Conservation (phyloP, 805 yeast species). For the Saccharomyces jurei region DNA sequence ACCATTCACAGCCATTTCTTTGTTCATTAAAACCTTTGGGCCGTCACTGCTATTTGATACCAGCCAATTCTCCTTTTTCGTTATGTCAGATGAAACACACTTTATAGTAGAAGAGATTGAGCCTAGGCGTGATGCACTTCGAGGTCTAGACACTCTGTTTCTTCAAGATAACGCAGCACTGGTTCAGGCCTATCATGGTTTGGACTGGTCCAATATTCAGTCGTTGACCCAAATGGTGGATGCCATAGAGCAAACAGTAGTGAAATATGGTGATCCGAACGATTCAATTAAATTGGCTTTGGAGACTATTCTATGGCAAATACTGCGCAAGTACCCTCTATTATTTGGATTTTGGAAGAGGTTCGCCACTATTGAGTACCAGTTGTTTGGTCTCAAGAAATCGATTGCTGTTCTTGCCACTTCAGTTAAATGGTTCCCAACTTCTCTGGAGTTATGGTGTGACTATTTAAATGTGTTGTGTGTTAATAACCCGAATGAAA, state of each 20-base stretch:
- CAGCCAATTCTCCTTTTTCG: constrained; percentile 1
- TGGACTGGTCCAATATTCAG: constrained; percentile 29
- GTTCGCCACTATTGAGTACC: constrained; percentile 47
- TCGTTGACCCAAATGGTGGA: constrained; percentile 36
- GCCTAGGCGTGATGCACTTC: constrained; percentile 7
- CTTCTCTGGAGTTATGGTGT: constrained; percentile 58
- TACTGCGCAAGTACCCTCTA: constrained; percentile 51
- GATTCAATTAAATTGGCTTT: constrained; percentile 23
- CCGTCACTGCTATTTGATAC: not conserved
- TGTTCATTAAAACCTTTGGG: not conserved
- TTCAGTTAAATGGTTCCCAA: constrained; percentile 45
- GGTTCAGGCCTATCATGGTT: constrained; percentile 14
- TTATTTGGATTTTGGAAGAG: constrained; percentile 57
- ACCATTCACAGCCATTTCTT: not conserved
- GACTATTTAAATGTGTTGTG: constrained; percentile 52
- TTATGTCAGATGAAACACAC: not conserved
- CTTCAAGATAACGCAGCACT: constrained; percentile 22
- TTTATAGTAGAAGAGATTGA: not conserved
- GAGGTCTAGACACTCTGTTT: constrained; percentile 20
- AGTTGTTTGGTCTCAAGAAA: constrained; percentile 45
- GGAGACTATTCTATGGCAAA: constrained; percentile 32
- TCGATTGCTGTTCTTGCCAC: constrained; percentile 39
- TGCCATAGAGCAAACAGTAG: constrained; percentile 27
- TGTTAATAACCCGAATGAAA: constrained; percentile 33
- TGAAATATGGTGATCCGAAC: constrained; percentile 31